Evolutionary conservation across 495 filamentous ascomycete species (phyloP), one percentile per base, ranked within the genome.

Genomic region (Xylaria scruposa): DNA sequence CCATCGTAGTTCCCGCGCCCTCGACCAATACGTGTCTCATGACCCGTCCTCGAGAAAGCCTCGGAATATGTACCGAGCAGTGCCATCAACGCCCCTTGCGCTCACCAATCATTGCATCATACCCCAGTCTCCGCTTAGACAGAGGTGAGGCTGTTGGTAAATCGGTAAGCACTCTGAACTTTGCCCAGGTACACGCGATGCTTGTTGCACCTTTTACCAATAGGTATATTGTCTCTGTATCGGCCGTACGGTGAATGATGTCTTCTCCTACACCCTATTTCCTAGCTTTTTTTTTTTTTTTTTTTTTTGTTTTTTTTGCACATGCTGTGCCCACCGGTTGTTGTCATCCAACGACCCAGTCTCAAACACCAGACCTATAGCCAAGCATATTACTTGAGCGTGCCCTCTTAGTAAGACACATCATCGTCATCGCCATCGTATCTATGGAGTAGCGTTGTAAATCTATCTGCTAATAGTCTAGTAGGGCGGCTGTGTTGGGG

Each of bases 21-120:
- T 51, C 2, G 63, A 53, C 19, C 46, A n/a, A 51, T 31, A 51
- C 63, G 46, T 31, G 29, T 53, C 44, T 21, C 63, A 21, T 51
- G 26, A 33, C 46, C 46, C 13, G 15, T 31, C 40, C 46, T 67
- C 29, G 44, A 67, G 63, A 63, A 42, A 63, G 60, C 60, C 60
- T 24, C 36, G 36, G 60, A 63, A 44, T 44, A 42, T 44, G 60
- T 44, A 29, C 60, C 38, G 60, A 63, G 60, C 60, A 63, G 60
- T 26, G 60, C 58, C 58, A 38, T 38, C 58, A n/a, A 21, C 8
- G 9, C 31, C 58, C 33, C 58, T 36, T 36, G 29, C 5, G 38
- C 13, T 36, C 17, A 15, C 29, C 31, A 60, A 33, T 38, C 15
- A 29, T 38, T 1, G 17, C 31, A 38, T 21, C 58, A 36, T 33